Evolutionary conservation across 73 alveolate species (phyloP).

Genomic region (Paramecium octaurelia): DNA sequence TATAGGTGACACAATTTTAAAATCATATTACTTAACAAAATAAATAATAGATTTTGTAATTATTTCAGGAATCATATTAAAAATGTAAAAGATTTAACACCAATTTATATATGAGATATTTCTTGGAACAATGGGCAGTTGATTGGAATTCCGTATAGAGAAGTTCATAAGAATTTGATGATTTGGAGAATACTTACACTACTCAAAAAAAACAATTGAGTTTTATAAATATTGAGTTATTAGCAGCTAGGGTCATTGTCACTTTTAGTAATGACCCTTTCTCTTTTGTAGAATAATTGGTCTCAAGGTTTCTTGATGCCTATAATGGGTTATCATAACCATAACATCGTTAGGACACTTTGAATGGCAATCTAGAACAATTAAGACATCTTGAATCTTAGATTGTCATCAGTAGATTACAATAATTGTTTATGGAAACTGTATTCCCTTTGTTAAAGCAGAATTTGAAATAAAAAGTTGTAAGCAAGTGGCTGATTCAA

Average conservation of each 20-base stretch:
- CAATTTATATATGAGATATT: conserved; percentile 14
- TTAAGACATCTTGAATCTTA: conserved; percentile 22
- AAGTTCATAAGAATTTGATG: background rate
- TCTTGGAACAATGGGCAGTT: background rate
- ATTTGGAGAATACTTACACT: background rate
- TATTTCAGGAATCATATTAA: background rate
- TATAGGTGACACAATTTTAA: background rate
- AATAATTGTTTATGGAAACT: background rate
- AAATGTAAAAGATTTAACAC: background rate
- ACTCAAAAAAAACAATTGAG: background rate
- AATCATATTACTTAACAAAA: background rate
- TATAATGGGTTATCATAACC: background rate
- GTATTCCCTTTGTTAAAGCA: background rate
- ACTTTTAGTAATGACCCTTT: background rate
- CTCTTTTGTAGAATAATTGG: background rate
- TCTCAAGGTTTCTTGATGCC: background rate
- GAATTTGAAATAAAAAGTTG: background rate
- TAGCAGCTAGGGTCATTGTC: background rate
- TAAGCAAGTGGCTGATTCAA: background rate
- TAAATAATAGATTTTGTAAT: background rate
- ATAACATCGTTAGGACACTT: background rate
- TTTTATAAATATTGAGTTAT: background rate
- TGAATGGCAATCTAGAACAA: background rate
- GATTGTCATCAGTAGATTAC: background rate
- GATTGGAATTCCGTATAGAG: background rate